Evolutionary conservation across 148 eudicot species (phyloP), one percentile per base, ranked within the genome.

Genomic region (Heliosperma pusillum): DNA sequence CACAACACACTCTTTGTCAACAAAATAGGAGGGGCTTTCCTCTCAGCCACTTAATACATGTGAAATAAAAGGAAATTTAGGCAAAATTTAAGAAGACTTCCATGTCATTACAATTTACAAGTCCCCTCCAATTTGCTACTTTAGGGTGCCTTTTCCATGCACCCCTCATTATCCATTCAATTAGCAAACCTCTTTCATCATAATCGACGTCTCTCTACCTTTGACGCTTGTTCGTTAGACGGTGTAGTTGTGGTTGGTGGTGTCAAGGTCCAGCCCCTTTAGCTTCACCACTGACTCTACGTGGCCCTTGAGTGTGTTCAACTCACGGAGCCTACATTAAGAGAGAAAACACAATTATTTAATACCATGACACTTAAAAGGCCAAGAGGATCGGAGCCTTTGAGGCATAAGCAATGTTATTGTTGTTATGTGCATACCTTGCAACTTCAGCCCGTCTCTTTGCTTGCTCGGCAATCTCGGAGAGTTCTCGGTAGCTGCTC

Each of bases 391-490:
- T n/a, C n/a, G n/a, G n/a, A n/a, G n/a, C n/a, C n/a, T n/a, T n/a
- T n/a, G n/a, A n/a, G n/a, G n/a, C n/a, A n/a, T 29, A 29, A 29
- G 30, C 30, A 29, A 29, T 29, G 30, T 29, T 21, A 10, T 19
- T 5, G 25, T 11, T 2, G 6, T 10, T 3, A 68, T 21, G 30
- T n/a, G 26, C 52, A 66, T 85, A 88, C 96, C 97, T 89, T 66
- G 97, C 98, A 87, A 93, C 90, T 75, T 93, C 98, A 70, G 98
- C 98, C 53, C 96, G 82, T 66, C 90, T 90, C 79, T 89, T 93
- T 53, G 98, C 96, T 76, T 93, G 98, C 73, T 93, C 98, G 12
- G 98, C 96, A 19, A 93, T 93, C 86, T 93, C 97, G 22, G 96
- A 88, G 29, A 93, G 84, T 62, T 93, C 97, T 25, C 96, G 62